phyloP scores from a whole-genome alignment of 371 early-diverging fungal species.

The Phascolomyces articulosus region DNA sequence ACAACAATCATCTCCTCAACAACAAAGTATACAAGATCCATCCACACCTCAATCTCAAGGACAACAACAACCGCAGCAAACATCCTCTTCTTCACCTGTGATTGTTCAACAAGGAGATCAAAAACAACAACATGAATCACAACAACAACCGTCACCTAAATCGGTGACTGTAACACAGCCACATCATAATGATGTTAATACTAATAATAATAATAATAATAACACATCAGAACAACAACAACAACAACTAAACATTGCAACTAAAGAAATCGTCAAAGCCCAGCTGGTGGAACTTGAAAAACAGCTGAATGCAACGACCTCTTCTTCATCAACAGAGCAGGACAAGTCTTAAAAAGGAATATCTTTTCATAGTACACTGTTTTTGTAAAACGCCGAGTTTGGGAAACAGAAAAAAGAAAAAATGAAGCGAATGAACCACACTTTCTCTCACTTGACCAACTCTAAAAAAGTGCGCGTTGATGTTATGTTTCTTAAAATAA shows the following conservation, averaged over 20 bases:
- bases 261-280: slow-evolving; percentile 5
- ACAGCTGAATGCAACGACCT: not conserved
- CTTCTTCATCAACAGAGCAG: too few species aligned
- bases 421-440: too few species aligned
- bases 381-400: slow-evolving; percentile 2
- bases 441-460: slow-evolving; percentile 6
- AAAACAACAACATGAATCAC: slow-evolving; percentile 3
- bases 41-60: not conserved
- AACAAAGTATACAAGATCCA: not conserved
- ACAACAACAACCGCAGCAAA: not conserved
- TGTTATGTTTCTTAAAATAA: not conserved
- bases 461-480: not conserved
- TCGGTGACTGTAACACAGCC: slow-evolving; percentile 3
- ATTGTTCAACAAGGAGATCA: not conserved
- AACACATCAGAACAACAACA: too few species aligned
- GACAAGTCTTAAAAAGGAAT: slow-evolving; percentile 9
- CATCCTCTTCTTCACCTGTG: too few species aligned
- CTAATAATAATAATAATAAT: not conserved
- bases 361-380: slow-evolving; percentile 9
- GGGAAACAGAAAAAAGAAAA: not conserved
- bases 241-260: too few species aligned
- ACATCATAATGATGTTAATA: not conserved
- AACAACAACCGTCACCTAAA: slow-evolving; percentile 1
- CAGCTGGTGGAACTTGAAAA: slow-evolving; percentile 15
- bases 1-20: slow-evolving; percentile 5